phyloP scores from a whole-genome alignment of 192 early-diverging fungal species.

The Coemansia aciculifera region DNA sequence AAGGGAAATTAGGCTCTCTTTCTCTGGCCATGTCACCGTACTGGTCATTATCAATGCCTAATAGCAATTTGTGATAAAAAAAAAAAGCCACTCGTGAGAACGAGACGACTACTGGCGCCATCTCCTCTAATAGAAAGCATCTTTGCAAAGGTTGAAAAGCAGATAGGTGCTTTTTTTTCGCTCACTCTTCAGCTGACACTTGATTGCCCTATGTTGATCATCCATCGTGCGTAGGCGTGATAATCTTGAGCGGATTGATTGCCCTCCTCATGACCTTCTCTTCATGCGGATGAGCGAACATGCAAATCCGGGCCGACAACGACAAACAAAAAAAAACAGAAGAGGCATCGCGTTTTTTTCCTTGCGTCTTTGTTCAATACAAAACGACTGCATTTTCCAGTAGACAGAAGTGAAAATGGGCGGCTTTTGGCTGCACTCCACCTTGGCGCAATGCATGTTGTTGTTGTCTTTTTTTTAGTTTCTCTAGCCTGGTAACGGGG shows the following conservation, averaged over 20 bases:
- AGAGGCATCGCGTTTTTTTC: not conserved
- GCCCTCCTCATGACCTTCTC: not conserved
- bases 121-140: not conserved
- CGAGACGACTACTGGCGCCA: not conserved
- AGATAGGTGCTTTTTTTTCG: not conserved
- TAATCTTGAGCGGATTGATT: conserved; percentile 10
- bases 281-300: conserved; percentile 3
- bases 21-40: not conserved
- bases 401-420: not conserved
- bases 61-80: not conserved
- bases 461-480: not conserved
- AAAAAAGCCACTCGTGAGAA: not conserved
- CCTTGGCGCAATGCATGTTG: conserved; percentile 13
- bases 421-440: conserved; percentile 12
- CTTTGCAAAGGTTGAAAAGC: not conserved
- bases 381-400: not conserved
- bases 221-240: not conserved
- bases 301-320: not conserved
- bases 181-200: not conserved
- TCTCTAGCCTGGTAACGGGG: conserved; percentile 1
- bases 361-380: not conserved
- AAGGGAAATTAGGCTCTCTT: conserved; percentile 1
- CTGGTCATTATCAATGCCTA: conserved; percentile 6
- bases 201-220: not conserved
- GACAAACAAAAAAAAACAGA: not conserved